A percentile compares a stretch with the other conserved stretches of the same genome.
Conservation (phyloP, 805 yeast genomes). For the Phaffomyces opuntiae region DNA sequence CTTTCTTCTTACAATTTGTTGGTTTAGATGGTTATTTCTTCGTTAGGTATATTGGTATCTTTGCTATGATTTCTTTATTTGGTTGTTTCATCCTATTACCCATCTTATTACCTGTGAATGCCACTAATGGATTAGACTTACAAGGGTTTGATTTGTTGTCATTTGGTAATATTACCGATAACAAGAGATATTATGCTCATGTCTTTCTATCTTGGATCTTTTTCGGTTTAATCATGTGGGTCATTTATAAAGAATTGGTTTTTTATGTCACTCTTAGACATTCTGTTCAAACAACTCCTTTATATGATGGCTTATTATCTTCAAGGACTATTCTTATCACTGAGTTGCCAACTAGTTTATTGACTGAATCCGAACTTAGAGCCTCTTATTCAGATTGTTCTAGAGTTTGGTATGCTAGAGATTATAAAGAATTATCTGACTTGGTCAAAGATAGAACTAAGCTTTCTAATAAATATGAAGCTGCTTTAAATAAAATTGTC, state of each 20-base stretch:
- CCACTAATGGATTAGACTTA: constrained; percentile 52
- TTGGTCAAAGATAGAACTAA: constrained; percentile 57
- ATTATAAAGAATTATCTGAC: constrained; percentile 49
- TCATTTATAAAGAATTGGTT: constrained; percentile 67
- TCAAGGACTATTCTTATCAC: constrained; percentile 70
- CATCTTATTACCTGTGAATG: constrained; percentile 65
- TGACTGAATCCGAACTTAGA: constrained; percentile 44
- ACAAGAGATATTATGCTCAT: constrained; percentile 66
- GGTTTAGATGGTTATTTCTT: constrained; percentile 77
- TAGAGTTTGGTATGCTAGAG: constrained; percentile 57
- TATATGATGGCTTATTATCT: constrained; percentile 60
- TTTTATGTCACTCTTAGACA: constrained; percentile 70
- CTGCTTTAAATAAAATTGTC: constrained; percentile 52
- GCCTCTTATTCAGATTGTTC: constrained; percentile 57
- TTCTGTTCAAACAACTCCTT: constrained; percentile 64
- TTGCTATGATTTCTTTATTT: constrained; percentile 42
- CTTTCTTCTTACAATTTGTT: constrained; percentile 58
- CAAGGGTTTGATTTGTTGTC: constrained; percentile 61
- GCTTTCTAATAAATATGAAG: constrained; percentile 55
- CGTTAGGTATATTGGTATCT: constrained; percentile 54
- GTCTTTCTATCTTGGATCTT: constrained; percentile 69
- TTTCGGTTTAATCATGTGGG: constrained; percentile 58
- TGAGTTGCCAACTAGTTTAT: constrained; percentile 42
- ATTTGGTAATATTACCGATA: constrained; percentile 53
- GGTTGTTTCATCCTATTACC: constrained; percentile 59